A percentile compares a stretch with the other conserved stretches of the same genome.
Evolutionary conservation across 2,329 filamentous ascomycete genomes (phyloP).

Genomic region (Colletotrichum cordylinicola): DNA sequence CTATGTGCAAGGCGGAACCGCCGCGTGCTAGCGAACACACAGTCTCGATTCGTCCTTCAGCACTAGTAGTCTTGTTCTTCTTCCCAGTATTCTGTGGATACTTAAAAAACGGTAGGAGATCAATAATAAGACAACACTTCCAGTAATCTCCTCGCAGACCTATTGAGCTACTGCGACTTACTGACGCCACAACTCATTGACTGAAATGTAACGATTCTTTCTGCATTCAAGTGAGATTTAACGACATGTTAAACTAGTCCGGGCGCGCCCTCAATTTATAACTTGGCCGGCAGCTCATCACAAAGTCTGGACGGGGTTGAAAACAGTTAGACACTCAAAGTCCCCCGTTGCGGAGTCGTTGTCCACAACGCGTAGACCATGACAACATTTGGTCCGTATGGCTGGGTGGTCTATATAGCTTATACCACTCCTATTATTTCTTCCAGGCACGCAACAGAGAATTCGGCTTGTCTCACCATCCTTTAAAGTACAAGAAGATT

Average conservation of each 20-base stretch:
- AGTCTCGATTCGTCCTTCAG: accelerated
- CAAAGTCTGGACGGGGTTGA: not conserved
- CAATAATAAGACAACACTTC: not conserved
- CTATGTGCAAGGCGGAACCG: not conserved
- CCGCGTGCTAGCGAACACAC: not conserved
- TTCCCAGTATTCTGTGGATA: not conserved
- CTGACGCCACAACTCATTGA: no score
- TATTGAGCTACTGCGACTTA: no score
- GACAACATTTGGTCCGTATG: not conserved
- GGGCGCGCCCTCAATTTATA: no score
- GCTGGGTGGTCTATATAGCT: not conserved
- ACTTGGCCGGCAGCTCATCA: not conserved
- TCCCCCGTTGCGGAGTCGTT: not conserved
- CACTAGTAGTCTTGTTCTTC: not conserved
- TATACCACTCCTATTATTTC: not conserved
- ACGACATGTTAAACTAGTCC: no score
- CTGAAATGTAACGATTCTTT: no score
- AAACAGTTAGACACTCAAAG: not conserved
- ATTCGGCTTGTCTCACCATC: no score
- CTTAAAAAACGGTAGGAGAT: accelerated
- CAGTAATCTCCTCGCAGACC: no score
- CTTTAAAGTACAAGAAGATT: no score
- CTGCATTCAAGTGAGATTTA: no score
- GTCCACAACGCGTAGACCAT: not conserved
- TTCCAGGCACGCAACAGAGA: not conserved